Percentiles rank a stretch among this genome's conserved stretches.
These are phyloP conservation scores for Talaromyces verruculosus DNA, from an alignment of 2,329 filamentous ascomycete species.

Conservation along the genomic window DNA sequence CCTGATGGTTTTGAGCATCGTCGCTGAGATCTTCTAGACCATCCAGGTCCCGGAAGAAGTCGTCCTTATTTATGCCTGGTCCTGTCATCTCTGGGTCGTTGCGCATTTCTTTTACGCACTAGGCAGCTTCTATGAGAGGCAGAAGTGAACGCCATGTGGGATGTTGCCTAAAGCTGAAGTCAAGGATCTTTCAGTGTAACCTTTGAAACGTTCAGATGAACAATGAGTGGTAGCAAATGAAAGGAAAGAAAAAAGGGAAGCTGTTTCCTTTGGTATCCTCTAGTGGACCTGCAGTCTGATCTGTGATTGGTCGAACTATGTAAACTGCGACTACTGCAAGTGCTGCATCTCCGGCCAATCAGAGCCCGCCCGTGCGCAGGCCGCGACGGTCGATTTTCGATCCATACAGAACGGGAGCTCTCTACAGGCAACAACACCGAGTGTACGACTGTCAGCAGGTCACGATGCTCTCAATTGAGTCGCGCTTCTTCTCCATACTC, in stretches of 20 bases:
- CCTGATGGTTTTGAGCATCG: conserved; percentile 28
- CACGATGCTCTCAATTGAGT: conserved; percentile 26
- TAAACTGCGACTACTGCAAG: conserved; percentile 12
- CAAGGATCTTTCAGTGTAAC: neutral
- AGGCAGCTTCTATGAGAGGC: neutral
- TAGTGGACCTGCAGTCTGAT: neutral
- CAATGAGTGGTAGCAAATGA: conserved; percentile 3
- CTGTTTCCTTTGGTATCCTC: neutral
- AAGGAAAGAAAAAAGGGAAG: neutral
- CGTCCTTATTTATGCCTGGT: conserved; percentile 19
- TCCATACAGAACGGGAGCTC: conserved; percentile 18
- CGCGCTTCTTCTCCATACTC: conserved; percentile 25
- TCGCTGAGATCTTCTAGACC: conserved; percentile 31
- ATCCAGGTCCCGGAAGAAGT: conserved; percentile 41
- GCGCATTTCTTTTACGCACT: neutral
- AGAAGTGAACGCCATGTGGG: conserved; percentile 15
- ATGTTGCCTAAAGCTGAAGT: conserved; percentile 15
- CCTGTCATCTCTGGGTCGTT: neutral
- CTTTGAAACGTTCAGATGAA: neutral
- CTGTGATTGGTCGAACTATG: conserved; percentile 14
- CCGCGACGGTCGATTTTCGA: conserved; percentile 24
- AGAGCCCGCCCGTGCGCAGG: conserved; percentile 1
- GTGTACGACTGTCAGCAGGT: neutral
- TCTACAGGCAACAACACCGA: conserved; percentile 8
- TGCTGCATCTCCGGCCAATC: conserved; percentile 5